Evolutionary conservation across 2,329 filamentous ascomycete genomes (phyloP), one percentile per base, ranked within the genome.

Genomic region (Penicillium sp.): DNA sequence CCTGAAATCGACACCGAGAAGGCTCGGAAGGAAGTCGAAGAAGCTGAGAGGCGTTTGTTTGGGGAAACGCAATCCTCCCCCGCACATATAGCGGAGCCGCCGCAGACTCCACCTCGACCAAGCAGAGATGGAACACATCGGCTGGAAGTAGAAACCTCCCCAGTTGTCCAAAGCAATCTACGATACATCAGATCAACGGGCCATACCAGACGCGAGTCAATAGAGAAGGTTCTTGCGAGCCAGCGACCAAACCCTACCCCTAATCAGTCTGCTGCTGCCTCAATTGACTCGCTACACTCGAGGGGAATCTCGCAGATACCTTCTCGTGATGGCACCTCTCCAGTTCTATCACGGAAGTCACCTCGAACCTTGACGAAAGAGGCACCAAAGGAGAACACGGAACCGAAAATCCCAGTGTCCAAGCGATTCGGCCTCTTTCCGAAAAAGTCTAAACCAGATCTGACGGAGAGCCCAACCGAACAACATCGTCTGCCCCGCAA

Each of bases 341-440:
- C 66, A 13, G 61, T 65, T 10, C 50, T 66, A 32, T 64, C 68
- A 4, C 58, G 71, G 3, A 70, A 70, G 43, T 60, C 67, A 5
- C 62, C 68, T 11, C 67, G 60, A 75, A 82, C 64, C 76, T 57
- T 69, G 36, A 68, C 66, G 31, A 73, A 63, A 42, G 63, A 67
- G 42, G 55, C 57, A 4, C 51, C 60, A 1, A 64, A 57, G 47
- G 56, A 74, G 38, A 60, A 62, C 16, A 64, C 70, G 13, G 70
- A 71, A 47, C 36, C 66, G 4, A 71, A 71, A 9, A 51, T 65
- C 8, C 57, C 49, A 32, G 68, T 75, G 76, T 39, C 84, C 78
- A 54, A 86, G 80, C 84, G 88, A 2, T 94, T 96, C 69, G 88
- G 89, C 1, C 81, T 96, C 50, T 96, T 96, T 65, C 80, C 87